phyloP scores from a whole-genome alignment of 768 basidiomycete species.

The Asterophora lycoperdoides region DNA sequence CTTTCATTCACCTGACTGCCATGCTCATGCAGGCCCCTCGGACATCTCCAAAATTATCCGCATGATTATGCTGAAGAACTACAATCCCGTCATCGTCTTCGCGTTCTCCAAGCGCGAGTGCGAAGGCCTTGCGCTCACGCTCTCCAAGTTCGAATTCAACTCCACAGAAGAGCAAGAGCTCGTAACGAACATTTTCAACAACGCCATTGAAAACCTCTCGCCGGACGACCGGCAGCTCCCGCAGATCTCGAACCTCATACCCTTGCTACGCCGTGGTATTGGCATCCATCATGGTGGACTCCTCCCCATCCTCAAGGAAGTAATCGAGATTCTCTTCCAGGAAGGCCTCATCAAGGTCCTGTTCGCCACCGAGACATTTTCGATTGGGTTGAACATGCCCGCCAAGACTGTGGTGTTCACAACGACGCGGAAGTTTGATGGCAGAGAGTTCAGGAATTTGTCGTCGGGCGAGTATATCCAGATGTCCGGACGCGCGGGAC shows the following conservation, averaged over 20 bases:
- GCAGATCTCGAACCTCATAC: slow-evolving; percentile 89
- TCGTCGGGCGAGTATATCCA: slow-evolving; percentile 98
- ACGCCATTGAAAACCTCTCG: slow-evolving; percentile 87
- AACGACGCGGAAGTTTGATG: slow-evolving; percentile 92
- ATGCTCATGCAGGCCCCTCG: slow-evolving; percentile 55
- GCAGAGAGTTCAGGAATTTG: slow-evolving; percentile 87
- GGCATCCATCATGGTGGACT: slow-evolving; percentile 99
- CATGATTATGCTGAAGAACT: slow-evolving; percentile 97
- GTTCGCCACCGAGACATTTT: slow-evolving; percentile 98
- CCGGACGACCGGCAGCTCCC: slow-evolving; percentile 86
- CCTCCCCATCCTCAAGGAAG: slow-evolving; percentile 95
- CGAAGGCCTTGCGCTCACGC: slow-evolving; percentile 83
- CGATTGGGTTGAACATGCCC: slow-evolving; percentile 98
- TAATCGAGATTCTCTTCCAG: slow-evolving; percentile 98
- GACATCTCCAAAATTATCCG: slow-evolving; percentile 98
- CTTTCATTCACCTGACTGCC: not conserved
- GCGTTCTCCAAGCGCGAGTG: slow-evolving; percentile 98
- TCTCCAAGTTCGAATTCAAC: slow-evolving; percentile 97
- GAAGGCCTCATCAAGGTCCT: slow-evolving; percentile 97
- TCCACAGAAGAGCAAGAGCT: slow-evolving; percentile 87
- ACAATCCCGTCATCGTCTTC: slow-evolving; percentile 97
- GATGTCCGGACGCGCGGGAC: slow-evolving; percentile 98
- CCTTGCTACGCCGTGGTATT: slow-evolving; percentile 89
- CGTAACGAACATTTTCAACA: slow-evolving; percentile 86
- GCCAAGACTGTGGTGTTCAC: slow-evolving; percentile 99